Evolutionary conservation across 2,329 filamentous ascomycete genomes (phyloP), one percentile per base, ranked within the genome.

Genomic region (Sclerotinia subarctica): DNA sequence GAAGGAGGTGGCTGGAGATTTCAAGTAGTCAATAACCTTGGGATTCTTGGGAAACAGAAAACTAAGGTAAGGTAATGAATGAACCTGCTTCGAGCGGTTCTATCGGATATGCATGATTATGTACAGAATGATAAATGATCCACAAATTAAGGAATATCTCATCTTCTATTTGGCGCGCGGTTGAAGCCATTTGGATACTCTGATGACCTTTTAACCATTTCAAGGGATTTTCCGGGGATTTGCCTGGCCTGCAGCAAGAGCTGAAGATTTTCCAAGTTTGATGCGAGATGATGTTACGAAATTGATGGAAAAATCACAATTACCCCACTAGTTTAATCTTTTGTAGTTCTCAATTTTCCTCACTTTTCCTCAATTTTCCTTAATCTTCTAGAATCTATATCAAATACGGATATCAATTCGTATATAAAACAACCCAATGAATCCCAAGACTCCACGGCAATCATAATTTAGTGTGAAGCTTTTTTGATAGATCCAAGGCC

Each of bases 321-420:
- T 29, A 49, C 58, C 29, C 58, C 58, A 49, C 58, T 21, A 60
- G 38, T 42, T 42, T 42, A n/a, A n/a, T n/a, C n/a, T n/a, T n/a
- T n/a, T n/a, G n/a, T n/a, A n/a, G n/a, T n/a, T n/a, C n/a, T n/a
- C 5, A 42, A 42, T 49, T 21, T 49, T n/a, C 32, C 7, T 47
- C 8, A 10, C 35, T 47, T 11, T 47, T 21, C 32, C 7, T 47
- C 15, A 15, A 47, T 49, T 21, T 47, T 21, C 32, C 21, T 35
- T 29, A 35, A 32, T 46, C 58, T 60, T 60, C 58, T 60, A 60
- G 57, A 60, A 59, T 59, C 42, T 44, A 44, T 17, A 47, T 51
- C 47, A 35, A 38, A 56, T 38, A 21, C n/a, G n/a, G n/a, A n/a
- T 15, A n/a, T 56, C 32, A 38, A 56, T 13, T 42, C n/a, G 17